phyloP scores from a whole-genome alignment of 768 basidiomycete species.

The Serendipita sp. region DNA sequence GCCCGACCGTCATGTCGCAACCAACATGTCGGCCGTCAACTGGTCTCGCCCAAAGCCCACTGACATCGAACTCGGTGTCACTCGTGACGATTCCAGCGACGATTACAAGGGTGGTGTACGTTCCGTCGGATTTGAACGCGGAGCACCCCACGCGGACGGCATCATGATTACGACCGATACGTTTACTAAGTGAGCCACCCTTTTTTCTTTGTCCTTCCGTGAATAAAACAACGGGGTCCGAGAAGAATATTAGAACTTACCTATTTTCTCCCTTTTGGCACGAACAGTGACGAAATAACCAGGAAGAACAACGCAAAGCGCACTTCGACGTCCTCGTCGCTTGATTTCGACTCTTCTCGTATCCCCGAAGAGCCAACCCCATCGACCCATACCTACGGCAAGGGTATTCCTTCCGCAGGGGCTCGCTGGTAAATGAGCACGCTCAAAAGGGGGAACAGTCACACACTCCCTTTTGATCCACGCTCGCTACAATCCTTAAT shows the following conservation, averaged over 20 bases:
- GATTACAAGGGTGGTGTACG: conserved; percentile 1
- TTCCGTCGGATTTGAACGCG: conserved; percentile 5
- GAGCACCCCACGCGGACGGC: background rate
- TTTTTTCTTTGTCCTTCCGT: background rate
- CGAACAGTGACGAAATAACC: background rate
- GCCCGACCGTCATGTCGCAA: background rate
- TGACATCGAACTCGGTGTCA: conserved; percentile 1
- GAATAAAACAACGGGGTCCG: background rate
- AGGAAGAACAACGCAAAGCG: background rate
- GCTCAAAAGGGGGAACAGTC: background rate
- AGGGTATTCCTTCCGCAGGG: background rate
- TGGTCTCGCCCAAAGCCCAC: background rate
- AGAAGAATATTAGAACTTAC: background rate
- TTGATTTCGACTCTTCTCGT: conserved; percentile 4
- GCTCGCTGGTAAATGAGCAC: background rate
- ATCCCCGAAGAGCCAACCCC: background rate
- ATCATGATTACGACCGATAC: conserved; percentile 6
- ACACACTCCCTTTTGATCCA: background rate
- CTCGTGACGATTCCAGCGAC: background rate
- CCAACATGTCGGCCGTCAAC: conserved; percentile 1
- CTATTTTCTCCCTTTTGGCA: background rate
- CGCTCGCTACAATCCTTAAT: background rate
- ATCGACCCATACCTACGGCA: background rate
- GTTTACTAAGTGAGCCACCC: conserved; percentile 1
- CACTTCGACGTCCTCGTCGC: background rate